Conservation (phyloP, 306 rosid genomes). For the Prosopis cineraria region DNA sequence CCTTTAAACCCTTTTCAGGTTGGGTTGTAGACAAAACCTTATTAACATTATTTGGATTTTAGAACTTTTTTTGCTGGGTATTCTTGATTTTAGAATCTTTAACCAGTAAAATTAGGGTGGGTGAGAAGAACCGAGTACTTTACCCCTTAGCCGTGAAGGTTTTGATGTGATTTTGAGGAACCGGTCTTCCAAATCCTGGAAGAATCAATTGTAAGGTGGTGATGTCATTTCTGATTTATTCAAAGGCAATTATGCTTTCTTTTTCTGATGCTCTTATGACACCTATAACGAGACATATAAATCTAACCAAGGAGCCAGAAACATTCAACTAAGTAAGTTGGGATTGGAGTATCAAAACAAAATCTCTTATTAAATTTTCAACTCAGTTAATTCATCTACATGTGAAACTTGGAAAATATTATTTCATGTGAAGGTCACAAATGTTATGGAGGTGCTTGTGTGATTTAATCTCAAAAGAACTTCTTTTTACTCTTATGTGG, state of each 20-base stretch:
- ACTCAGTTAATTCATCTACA: neutral
- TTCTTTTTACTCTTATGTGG: neutral
- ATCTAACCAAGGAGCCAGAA: neutral
- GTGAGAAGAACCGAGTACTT: neutral
- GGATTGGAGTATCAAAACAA: neutral
- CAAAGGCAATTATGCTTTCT: neutral
- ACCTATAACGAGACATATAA: neutral
- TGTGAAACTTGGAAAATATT: neutral
- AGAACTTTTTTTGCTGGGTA: too few relatives aligned
- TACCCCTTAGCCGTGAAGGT: neutral
- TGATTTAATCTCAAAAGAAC: neutral
- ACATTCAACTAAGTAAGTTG: neutral
- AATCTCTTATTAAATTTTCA: neutral
- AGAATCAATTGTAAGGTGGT: neutral
- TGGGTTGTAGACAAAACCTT: constrained; percentile 2
- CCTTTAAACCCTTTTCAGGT: neutral
- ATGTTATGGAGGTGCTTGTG: neutral
- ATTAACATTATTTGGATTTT: neutral
- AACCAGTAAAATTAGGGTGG: neutral
- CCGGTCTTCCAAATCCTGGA: too few relatives aligned
- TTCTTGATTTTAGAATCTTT: neutral
- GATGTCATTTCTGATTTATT: neutral
- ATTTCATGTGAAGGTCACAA: neutral
- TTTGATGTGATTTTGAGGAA: neutral
- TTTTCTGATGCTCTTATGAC: neutral